Conservation (phyloP, 164 flowering plant genomes). For the Stephania cephalantha region DNA sequence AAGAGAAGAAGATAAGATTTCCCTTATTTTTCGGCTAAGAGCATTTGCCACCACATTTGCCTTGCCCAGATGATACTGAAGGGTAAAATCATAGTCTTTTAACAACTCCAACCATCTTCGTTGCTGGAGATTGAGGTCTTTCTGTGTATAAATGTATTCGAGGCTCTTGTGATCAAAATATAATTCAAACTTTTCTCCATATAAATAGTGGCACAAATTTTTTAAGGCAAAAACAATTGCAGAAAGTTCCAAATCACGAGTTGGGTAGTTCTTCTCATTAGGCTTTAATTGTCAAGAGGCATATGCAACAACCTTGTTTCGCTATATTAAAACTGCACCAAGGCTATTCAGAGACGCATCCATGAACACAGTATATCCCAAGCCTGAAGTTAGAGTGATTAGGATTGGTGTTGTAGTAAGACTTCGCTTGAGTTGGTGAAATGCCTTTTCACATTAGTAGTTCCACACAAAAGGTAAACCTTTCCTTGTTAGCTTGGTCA, state of each 20-base stretch:
- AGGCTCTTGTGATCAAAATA: neutral
- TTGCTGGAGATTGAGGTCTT: neutral
- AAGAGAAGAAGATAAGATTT: neutral
- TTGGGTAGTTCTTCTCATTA: neutral
- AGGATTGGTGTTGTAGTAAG: neutral
- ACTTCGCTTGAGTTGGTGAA: neutral
- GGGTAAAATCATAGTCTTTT: neutral
- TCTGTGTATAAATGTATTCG: neutral
- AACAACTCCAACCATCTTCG: neutral
- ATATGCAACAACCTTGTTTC: neutral
- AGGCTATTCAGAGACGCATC: neutral
- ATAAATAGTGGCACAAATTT: neutral
- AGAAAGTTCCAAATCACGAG: neutral
- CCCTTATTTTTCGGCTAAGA: neutral
- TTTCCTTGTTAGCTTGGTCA: neutral
- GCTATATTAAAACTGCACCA: neutral
- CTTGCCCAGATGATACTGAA: neutral
- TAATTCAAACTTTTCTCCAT: neutral
- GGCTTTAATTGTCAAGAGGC: neutral
- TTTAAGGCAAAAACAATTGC: neutral
- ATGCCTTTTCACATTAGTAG: neutral
- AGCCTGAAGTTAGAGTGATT: neutral
- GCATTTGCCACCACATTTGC: neutral
- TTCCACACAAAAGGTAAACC: neutral
- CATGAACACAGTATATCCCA: neutral